phyloP scores from a whole-genome alignment of 495 filamentous ascomycete species.

The Neurospora sp. region DNA sequence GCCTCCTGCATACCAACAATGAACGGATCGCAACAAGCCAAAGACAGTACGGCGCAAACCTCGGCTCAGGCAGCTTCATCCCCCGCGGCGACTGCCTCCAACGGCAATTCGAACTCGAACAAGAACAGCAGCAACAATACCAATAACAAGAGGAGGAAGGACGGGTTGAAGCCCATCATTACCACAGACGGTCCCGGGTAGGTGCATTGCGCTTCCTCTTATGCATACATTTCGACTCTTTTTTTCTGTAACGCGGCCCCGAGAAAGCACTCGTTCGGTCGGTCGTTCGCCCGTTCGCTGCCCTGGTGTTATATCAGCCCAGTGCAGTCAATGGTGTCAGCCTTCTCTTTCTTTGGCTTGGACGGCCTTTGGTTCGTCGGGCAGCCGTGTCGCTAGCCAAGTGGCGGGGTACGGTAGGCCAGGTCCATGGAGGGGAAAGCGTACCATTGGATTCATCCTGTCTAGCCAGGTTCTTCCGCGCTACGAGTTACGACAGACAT shows the following conservation, averaged over 20 bases:
- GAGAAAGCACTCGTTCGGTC: slow-evolving; percentile 14
- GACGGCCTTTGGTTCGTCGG: not conserved
- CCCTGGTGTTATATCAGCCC: not conserved
- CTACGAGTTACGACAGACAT: not conserved
- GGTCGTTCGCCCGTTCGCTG: slow-evolving; percentile 20
- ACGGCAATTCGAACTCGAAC: slow-evolving; percentile 27
- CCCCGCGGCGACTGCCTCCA: slow-evolving; percentile 14
- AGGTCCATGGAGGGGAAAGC: slow-evolving; percentile 10
- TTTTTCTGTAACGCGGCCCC: slow-evolving; percentile 9
- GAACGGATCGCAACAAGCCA: slow-evolving; percentile 24
- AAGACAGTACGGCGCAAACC: slow-evolving; percentile 17
- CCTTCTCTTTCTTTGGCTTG: not conserved
- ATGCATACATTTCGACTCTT: slow-evolving; percentile 3
- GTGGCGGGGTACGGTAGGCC: slow-evolving; percentile 24
- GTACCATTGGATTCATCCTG: not conserved
- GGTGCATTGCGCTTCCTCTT: slow-evolving; percentile 18
- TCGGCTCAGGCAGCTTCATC: slow-evolving; percentile 11
- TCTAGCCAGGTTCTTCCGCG: not conserved
- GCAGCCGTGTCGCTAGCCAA: slow-evolving; percentile 6
- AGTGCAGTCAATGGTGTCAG: not conserved
- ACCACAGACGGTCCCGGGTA: slow-evolving; percentile 58
- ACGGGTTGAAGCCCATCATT: slow-evolving; percentile 82
- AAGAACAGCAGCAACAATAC: slow-evolving; percentile 34
- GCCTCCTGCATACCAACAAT: slow-evolving; percentile 9
- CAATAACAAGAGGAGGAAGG: slow-evolving; percentile 83